Evolutionary conservation across 352 stramenopile genomes (phyloP).

Genomic region (Hyphochytrium catenoides): DNA sequence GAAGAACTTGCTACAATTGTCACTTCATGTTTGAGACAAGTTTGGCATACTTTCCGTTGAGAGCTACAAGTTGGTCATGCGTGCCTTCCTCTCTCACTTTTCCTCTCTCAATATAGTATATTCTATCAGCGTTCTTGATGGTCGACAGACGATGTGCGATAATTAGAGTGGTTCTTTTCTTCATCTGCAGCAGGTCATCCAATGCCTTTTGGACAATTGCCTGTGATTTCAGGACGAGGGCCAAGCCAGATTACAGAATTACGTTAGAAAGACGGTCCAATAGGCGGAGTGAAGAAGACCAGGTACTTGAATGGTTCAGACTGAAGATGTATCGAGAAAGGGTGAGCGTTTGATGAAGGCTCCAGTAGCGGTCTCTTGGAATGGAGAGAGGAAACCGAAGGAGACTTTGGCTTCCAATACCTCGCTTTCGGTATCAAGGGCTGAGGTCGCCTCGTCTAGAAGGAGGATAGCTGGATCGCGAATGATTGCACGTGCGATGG

Average conservation of each 20-base stretch:
- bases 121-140: slow-evolving; percentile 61
- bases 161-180: slow-evolving; percentile 46
- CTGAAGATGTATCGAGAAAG: too few relatives aligned
- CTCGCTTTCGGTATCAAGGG: slow-evolving; percentile 66
- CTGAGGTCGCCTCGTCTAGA: slow-evolving; percentile 46
- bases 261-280: too few relatives aligned
- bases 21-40: too few relatives aligned
- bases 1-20: too few relatives aligned
- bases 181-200: slow-evolving; percentile 12
- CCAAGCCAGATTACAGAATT: too few relatives aligned
- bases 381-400: too few relatives aligned
- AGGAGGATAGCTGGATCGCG: slow-evolving; percentile 44
- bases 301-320: too few relatives aligned
- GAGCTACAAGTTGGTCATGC: slow-evolving; percentile 48
- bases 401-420: too few relatives aligned
- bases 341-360: too few relatives aligned
- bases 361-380: too few relatives aligned
- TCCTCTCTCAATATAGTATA: slow-evolving; percentile 58
- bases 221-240: slow-evolving; percentile 28
- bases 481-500: slow-evolving; percentile 38
- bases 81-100: slow-evolving; percentile 56
- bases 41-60: slow-evolving; percentile 9
- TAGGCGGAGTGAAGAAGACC: too few relatives aligned
- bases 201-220: slow-evolving; percentile 13
- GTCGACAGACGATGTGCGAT: slow-evolving; percentile 70